Evolutionary conservation across 306 rosid genomes (phyloP).

Genomic region (Lithocarpus polystachyus): DNA sequence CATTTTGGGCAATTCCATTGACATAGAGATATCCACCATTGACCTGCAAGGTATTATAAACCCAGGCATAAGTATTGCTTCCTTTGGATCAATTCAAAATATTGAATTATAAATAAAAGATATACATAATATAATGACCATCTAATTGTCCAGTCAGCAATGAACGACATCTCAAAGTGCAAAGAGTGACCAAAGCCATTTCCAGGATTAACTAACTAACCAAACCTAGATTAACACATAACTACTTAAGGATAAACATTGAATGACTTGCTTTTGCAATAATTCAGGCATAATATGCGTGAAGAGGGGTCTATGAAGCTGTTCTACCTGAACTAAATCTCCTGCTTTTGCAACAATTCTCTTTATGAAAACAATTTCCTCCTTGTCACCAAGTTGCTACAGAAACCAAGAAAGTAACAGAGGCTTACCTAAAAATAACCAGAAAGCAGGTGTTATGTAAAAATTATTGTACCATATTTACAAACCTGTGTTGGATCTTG

Average conservation of each 20-base stretch:
- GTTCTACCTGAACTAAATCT: slow-evolving; percentile 70
- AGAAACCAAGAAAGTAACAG: slow-evolving; percentile 28
- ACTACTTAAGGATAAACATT: not conserved
- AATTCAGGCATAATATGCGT: not conserved
- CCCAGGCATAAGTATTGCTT: slow-evolving; percentile 2
- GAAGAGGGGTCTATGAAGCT: not conserved
- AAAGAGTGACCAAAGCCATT: not conserved
- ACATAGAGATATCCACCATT: slow-evolving; percentile 57
- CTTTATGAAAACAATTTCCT: slow-evolving; percentile 59
- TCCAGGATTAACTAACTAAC: not conserved
- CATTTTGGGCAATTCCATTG: slow-evolving; percentile 65
- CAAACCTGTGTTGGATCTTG: slow-evolving; percentile 77
- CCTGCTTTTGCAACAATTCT: slow-evolving; percentile 88
- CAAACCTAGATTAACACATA: not conserved
- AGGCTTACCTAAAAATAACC: slow-evolving; percentile 9
- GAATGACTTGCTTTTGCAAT: not conserved
- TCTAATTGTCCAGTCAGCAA: not conserved
- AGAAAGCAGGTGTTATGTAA: slow-evolving; percentile 10
- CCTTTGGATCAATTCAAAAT: not conserved
- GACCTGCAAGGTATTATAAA: slow-evolving; percentile 46
- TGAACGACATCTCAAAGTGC: not conserved
- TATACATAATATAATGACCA: not conserved
- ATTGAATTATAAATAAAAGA: not conserved
- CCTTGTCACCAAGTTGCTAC: slow-evolving; percentile 45
- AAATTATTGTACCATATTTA: slow-evolving; percentile 13